These are phyloP conservation scores for Botryotinia convoluta DNA, from an alignment of 2,329 filamentous ascomycete species.

Conservation along the genomic window DNA sequence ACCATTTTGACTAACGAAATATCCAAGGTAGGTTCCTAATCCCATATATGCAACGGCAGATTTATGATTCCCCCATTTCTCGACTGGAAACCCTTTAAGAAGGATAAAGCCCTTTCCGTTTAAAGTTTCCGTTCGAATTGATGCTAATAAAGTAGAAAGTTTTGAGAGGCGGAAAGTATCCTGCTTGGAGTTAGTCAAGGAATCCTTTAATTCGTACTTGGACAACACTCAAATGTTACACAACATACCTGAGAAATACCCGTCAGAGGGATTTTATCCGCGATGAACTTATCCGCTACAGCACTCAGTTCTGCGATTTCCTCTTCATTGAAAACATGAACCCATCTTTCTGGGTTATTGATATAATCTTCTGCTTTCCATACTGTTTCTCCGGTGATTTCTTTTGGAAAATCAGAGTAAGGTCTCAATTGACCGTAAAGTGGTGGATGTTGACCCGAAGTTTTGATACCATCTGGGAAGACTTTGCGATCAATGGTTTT, in stretches of 20 bases:
- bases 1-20: constrained; percentile 84
- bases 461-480: constrained; percentile 41
- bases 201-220: neutral
- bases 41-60: constrained; percentile 89
- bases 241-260: constrained; percentile 59
- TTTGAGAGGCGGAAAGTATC: constrained; percentile 59
- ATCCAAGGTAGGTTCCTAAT: constrained; percentile 78
- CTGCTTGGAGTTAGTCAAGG: constrained; percentile 22
- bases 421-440: constrained; percentile 62
- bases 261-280: constrained; percentile 62
- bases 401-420: constrained; percentile 67
- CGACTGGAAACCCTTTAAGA: constrained; percentile 80
- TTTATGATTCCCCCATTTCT: constrained; percentile 74
- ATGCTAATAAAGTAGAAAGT: constrained; percentile 51
- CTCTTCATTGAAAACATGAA: constrained; percentile 63
- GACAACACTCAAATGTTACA: neutral
- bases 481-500: constrained; percentile 33
- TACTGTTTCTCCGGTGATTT: constrained; percentile 69
- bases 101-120: constrained; percentile 88
- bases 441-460: constrained; percentile 69
- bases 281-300: constrained; percentile 68
- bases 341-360: constrained; percentile 53
- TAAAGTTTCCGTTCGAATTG: constrained; percentile 64
- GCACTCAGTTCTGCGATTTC: constrained; percentile 66
- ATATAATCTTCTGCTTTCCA: constrained; percentile 55